Conservation (phyloP, 1,284 basidiomycete genomes). For the Phylloporus sp. region DNA sequence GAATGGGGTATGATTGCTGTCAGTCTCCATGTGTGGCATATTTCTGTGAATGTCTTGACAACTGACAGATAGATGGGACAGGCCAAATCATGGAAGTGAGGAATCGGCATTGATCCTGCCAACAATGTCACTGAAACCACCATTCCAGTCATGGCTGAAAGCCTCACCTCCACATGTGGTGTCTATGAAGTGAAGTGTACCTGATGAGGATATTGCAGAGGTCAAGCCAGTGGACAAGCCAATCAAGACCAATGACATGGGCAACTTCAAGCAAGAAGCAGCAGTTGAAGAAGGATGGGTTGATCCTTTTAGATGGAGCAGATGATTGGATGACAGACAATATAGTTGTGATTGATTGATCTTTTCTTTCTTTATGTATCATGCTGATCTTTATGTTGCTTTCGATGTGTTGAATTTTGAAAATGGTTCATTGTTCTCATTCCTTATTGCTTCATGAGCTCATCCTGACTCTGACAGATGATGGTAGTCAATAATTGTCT, state of each 20-base stretch:
- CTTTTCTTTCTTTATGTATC: not conserved
- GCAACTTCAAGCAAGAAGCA: conserved; percentile 64
- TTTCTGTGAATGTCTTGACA: conserved; percentile 10
- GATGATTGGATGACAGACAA: conserved; percentile 62
- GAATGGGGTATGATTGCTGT: conserved; percentile 77
- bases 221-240: conserved; percentile 65
- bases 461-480: too few species aligned
- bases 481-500: too few species aligned
- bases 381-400: conserved; percentile 1
- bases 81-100: conserved; percentile 60
- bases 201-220: conserved; percentile 54
- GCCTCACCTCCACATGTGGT: conserved; percentile 52
- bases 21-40: conserved; percentile 70
- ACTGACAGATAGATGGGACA: conserved; percentile 31
- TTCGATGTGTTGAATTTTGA: not conserved
- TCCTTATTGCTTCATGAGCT: too few species aligned
- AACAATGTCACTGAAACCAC: conserved; percentile 63
- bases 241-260: conserved; percentile 41
- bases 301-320: conserved; percentile 69
- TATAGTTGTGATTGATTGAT: conserved; percentile 64
- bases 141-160: conserved; percentile 50
- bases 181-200: conserved; percentile 64
- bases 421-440: too few species aligned
- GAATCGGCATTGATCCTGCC: conserved; percentile 67
- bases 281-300: conserved; percentile 73